These are phyloP conservation scores for Eimeria maxima DNA, from an alignment of 169 alveolate genomes.

Conservation along the genomic window DNA sequence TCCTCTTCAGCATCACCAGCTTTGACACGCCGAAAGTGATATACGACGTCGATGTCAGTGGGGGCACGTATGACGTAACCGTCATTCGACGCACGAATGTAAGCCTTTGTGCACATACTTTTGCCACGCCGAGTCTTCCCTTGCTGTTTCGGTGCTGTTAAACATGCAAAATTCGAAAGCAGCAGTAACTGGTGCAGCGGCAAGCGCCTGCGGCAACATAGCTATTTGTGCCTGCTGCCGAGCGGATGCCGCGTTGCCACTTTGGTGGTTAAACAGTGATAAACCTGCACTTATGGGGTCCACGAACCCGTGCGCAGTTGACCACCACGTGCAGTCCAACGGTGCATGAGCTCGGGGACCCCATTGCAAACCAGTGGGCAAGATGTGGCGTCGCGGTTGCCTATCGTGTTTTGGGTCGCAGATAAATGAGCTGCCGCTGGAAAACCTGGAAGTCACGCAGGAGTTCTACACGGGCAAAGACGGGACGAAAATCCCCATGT, in stretches of 20 bases:
- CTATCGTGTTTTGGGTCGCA: neutral
- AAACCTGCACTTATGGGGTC: neutral
- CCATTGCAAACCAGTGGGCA: neutral
- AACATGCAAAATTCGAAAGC: neutral
- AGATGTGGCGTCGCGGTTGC: neutral
- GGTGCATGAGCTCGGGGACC: too few relatives aligned
- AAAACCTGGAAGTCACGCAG: slow-evolving; percentile 56
- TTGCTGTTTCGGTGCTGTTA: neutral
- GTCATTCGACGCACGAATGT: slow-evolving; percentile 36
- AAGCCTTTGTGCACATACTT: neutral
- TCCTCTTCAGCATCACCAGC: slow-evolving; percentile 69
- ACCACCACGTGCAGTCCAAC: too few relatives aligned
- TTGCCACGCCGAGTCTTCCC: neutral
- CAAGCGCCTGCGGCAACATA: neutral
- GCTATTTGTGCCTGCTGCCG: neutral
- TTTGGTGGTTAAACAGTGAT: neutral
- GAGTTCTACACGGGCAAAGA: slow-evolving; percentile 68
- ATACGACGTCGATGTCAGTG: slow-evolving; percentile 41
- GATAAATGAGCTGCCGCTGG: slow-evolving; percentile 52
- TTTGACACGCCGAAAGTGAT: slow-evolving; percentile 52
- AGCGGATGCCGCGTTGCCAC: neutral
- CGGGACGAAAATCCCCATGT: slow-evolving; percentile 77
- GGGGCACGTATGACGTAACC: slow-evolving; percentile 31
- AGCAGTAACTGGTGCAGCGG: neutral
- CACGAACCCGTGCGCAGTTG: neutral